Conservation (phyloP, 257 asterid genomes). For the Solanum arcanum region DNA sequence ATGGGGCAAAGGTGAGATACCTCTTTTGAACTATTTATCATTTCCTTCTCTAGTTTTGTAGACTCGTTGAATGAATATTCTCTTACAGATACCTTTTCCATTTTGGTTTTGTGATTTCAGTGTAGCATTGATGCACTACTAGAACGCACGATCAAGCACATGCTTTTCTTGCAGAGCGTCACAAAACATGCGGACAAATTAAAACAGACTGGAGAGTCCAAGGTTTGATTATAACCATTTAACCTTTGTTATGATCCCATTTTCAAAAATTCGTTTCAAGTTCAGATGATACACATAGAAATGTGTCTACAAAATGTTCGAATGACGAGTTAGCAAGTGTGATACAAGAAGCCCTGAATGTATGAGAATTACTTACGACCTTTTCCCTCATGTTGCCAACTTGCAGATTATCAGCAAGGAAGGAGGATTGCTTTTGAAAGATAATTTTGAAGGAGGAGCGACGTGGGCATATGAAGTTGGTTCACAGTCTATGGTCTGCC, state of each 20-base stretch:
- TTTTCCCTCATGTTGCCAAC: not conserved
- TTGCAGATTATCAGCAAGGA: slow-evolving; percentile 64
- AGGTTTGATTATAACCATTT: slow-evolving; percentile 30
- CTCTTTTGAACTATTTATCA: not conserved
- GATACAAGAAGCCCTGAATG: not conserved
- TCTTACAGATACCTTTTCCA: not conserved
- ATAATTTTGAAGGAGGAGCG: slow-evolving; percentile 74
- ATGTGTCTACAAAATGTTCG: not conserved
- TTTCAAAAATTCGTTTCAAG: not conserved
- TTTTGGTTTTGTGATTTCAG: slow-evolving; percentile 32
- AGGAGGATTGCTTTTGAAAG: slow-evolving; percentile 58
- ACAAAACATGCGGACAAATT: slow-evolving; percentile 85
- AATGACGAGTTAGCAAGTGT: not conserved
- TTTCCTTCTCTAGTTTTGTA: not conserved
- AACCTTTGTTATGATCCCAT: not conserved
- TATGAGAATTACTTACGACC: not conserved
- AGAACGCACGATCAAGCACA: slow-evolving; percentile 89
- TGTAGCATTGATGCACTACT: slow-evolving; percentile 93
- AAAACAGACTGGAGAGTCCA: slow-evolving; percentile 68
- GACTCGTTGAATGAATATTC: not conserved
- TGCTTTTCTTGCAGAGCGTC: slow-evolving; percentile 93
- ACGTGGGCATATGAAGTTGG: slow-evolving; percentile 99
- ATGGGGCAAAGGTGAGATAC: slow-evolving; percentile 66
- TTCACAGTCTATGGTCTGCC: slow-evolving; percentile 74
- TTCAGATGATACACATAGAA: not conserved